Base-by-base conservation (phyloP, 2,329 filamentous ascomycete genomes). In the Drechslerella dactyloides region DNA sequence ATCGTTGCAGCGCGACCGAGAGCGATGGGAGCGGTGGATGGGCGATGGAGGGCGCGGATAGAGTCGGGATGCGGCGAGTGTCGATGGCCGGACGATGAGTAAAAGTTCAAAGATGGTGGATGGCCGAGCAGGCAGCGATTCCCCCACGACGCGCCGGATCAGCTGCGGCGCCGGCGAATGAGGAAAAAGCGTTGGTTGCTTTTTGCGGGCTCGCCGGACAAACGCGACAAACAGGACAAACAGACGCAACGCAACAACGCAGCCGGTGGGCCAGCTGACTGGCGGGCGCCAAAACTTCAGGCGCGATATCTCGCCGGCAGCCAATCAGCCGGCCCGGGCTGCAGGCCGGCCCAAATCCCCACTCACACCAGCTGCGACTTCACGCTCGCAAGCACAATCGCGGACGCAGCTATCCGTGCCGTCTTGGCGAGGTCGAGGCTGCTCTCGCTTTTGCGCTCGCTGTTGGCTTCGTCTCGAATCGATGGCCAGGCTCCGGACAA, bases 1-100 rank as follows among this genome's bases (percentile, higher is more conserved):
- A 90, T 90, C 69, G 76, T 82, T 77, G 77, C 77, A 75, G 68
- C 4, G 23, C 17, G 37, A n/a, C 13, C 51, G 44, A 17, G 24
- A 30, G 13, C 27, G 44, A 48, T 37, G 23, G 40, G 10, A 33
- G 10, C 6, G 42, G 24, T 19, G 37, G 44, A 48, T 21, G 44
- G n/a, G 44, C 23, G 46, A 33, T 44, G 52, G 55, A 40, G 13
- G 48, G 48, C n/a, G 15, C 21, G 27, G 27, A 33, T 33, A 33
- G 27, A 33, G 27, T 8, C 27, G 27, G 27, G 27, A 33, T 8
- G 27, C 27, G 27, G 27, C 27, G 27, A 33, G 27, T 33, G 27
- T 4, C 27, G 27, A 33, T 33, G n/a, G n/a, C n/a, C n/a, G n/a
- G n/a, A n/a, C n/a, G 27, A 33, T 33, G 27, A 33, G 27, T 33